Conservation (phyloP, 371 early-diverging fungal genomes). For the Smittium culicis region DNA sequence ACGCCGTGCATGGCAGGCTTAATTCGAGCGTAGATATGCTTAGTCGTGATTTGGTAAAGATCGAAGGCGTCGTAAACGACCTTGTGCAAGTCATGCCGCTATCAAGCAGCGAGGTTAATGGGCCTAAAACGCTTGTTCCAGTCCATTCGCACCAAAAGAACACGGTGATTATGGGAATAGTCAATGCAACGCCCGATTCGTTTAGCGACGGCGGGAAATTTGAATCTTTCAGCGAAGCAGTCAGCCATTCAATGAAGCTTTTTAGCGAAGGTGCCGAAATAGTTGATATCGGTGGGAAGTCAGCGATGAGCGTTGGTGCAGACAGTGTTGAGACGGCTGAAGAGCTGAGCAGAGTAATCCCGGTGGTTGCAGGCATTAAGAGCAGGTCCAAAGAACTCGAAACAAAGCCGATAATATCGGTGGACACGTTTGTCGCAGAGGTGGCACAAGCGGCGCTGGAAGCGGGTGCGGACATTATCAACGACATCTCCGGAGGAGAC, state of each 20-base stretch:
- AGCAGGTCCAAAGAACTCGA: conserved; percentile 11
- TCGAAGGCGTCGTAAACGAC: conserved; percentile 36
- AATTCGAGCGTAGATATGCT: conserved; percentile 67
- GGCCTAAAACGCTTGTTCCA: neutral
- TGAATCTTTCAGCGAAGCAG: conserved; percentile 47
- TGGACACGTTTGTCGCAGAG: conserved; percentile 79
- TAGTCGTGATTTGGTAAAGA: conserved; percentile 54
- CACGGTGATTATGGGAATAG: conserved; percentile 78
- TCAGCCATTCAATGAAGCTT: conserved; percentile 52
- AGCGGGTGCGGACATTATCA: conserved; percentile 82
- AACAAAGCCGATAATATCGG: conserved; percentile 61
- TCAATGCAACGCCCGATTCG: conserved; percentile 93
- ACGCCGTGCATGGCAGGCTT: conserved; percentile 75
- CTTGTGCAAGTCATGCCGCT: conserved; percentile 58
- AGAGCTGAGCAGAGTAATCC: conserved; percentile 67
- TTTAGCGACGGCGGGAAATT: conserved; percentile 87
- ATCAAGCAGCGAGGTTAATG: neutral
- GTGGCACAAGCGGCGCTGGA: conserved; percentile 72
- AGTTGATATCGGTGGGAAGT: conserved; percentile 92
- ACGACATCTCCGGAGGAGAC: conserved; percentile 86
- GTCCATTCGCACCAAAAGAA: conserved; percentile 15
- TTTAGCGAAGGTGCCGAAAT: conserved; percentile 74
- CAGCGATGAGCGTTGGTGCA: conserved; percentile 78
- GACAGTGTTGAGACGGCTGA: conserved; percentile 55
- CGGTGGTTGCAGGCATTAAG: conserved; percentile 68